phyloP scores from a whole-genome alignment of 1,139 yeast genomes.

The Protomyces inouyei region DNA sequence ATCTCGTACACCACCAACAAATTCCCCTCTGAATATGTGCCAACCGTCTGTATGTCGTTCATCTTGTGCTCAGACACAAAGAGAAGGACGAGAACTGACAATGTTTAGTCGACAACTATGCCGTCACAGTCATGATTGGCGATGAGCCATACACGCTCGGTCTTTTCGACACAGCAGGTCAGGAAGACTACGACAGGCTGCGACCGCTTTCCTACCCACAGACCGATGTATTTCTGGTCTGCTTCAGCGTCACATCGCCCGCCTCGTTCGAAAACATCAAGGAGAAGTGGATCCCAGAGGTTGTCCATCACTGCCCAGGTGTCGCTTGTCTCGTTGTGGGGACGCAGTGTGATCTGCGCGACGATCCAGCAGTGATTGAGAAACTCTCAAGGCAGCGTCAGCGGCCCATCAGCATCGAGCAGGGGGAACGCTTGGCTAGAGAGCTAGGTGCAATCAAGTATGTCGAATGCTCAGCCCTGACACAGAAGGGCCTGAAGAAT shows the following conservation, averaged over 20 bases:
- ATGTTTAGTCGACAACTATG: conserved; percentile 73
- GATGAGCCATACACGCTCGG: conserved; percentile 97
- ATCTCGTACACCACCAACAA: conserved; percentile 85
- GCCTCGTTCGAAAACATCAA: conserved; percentile 97
- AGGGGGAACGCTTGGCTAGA: conserved; percentile 88
- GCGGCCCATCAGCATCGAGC: conserved; percentile 76
- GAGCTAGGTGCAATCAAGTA: conserved; percentile 93
- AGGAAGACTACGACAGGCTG: conserved; percentile 95
- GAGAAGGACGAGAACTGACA: too few relatives aligned
- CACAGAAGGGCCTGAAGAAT: conserved; percentile 91
- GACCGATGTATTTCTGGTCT: conserved; percentile 90
- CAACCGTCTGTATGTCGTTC: conserved; percentile 51
- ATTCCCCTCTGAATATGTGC: conserved; percentile 84
- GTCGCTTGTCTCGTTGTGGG: conserved; percentile 96
- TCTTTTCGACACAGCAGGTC: conserved; percentile 96
- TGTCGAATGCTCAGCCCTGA: conserved; percentile 96
- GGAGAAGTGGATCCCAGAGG: conserved; percentile 98
- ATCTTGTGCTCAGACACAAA: neutral
- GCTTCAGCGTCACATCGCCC: conserved; percentile 92
- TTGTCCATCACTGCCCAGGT: conserved; percentile 96
- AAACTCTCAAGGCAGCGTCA: conserved; percentile 86
- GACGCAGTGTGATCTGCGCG: conserved; percentile 90
- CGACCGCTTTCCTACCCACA: conserved; percentile 96
- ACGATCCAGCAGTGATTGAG: conserved; percentile 83
- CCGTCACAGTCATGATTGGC: conserved; percentile 96